Conservation (phyloP, 306 rosid genomes). For the Cajanus cajan region DNA sequence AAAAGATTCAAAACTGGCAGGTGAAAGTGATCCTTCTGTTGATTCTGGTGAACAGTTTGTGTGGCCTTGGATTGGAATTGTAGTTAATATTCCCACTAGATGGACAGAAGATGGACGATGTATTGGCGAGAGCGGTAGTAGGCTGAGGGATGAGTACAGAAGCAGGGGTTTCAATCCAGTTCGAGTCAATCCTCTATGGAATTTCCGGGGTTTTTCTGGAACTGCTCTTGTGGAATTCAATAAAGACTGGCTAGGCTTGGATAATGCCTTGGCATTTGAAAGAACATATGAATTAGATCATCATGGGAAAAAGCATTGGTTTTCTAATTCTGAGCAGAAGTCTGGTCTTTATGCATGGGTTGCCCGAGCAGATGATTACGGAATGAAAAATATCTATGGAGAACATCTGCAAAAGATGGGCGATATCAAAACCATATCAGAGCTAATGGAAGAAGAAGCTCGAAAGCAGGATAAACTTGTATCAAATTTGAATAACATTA, state of each 20-base stretch:
- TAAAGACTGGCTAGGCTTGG: slow-evolving; percentile 85
- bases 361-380: slow-evolving; percentile 89
- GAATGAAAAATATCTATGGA: slow-evolving; percentile 53
- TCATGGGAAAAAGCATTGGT: slow-evolving; percentile 85
- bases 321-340: slow-evolving; percentile 41
- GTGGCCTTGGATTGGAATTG: slow-evolving; percentile 93
- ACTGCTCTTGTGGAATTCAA: slow-evolving; percentile 78
- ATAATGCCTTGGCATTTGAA: slow-evolving; percentile 87
- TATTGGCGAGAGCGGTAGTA: slow-evolving; percentile 87
- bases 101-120: slow-evolving; percentile 55
- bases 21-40: slow-evolving; percentile 36
- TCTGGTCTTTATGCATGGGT: slow-evolving; percentile 91
- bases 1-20: slow-evolving; percentile 22
- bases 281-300: slow-evolving; percentile 64
- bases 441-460: slow-evolving; percentile 81
- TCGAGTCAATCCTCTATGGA: slow-evolving; percentile 85
- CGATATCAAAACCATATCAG: slow-evolving; percentile 73
- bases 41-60: slow-evolving; percentile 72
- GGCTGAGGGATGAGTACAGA: slow-evolving; percentile 75
- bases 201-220: slow-evolving; percentile 80
- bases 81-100: slow-evolving; percentile 76
- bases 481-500: slow-evolving; percentile 64
- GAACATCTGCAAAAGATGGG: slow-evolving; percentile 78
- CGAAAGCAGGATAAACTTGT: slow-evolving; percentile 76
- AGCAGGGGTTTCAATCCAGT: slow-evolving; percentile 76